These are phyloP conservation scores for Arabis alpina DNA, from an alignment of 345 rosid genomes.

Conservation along the genomic window DNA sequence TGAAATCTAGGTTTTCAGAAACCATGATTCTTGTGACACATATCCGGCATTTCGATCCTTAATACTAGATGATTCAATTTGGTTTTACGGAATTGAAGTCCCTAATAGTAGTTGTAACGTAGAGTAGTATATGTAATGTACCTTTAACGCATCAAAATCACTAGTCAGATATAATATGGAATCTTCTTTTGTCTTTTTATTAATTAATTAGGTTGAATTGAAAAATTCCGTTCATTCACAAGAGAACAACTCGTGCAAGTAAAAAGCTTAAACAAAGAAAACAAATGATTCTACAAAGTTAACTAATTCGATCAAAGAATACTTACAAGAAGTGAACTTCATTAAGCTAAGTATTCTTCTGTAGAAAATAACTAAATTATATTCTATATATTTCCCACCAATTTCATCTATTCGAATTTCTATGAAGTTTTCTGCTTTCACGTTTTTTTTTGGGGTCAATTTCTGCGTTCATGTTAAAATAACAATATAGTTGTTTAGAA, in stretches of 20 bases:
- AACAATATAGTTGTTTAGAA: background rate
- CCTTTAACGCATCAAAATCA: slow-evolving; percentile 4
- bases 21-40: too few species aligned
- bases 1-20: too few species aligned
- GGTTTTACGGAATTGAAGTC: too few species aligned
- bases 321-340: slow-evolving; percentile 37
- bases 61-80: too few species aligned
- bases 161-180: slow-evolving; percentile 18
- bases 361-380: slow-evolving; percentile 26
- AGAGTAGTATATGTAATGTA: too few species aligned
- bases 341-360: slow-evolving; percentile 36
- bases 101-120: too few species aligned
- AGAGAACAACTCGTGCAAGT: slow-evolving; percentile 44
- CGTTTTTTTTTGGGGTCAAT: too few species aligned
- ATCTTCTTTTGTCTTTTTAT: slow-evolving; percentile 33
- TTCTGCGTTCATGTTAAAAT: too few species aligned
- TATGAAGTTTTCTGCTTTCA: background rate
- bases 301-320: slow-evolving; percentile 26
- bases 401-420: slow-evolving; percentile 27
- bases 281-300: slow-evolving; percentile 15
- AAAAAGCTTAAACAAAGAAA: slow-evolving; percentile 16
- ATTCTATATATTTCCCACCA: slow-evolving; percentile 32
- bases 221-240: slow-evolving; percentile 22
- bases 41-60: too few species aligned
- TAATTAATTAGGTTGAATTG: slow-evolving; percentile 22